phyloP scores from a whole-genome alignment of 2,329 filamentous ascomycete species.

The Colletotrichum musicola region DNA sequence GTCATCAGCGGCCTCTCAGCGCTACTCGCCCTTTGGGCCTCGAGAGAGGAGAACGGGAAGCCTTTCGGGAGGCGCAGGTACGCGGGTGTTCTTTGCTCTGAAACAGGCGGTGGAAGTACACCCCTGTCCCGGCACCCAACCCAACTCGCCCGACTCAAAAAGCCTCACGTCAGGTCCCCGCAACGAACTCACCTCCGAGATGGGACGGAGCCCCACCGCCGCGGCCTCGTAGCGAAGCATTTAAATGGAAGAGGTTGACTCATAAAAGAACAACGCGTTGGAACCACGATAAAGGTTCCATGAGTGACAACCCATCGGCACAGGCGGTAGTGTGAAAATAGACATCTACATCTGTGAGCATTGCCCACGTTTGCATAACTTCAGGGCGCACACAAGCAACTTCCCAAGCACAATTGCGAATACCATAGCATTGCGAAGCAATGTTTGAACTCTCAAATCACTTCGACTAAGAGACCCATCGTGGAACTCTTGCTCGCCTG shows the following conservation, averaged over 20 bases:
- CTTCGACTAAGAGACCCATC: too few relatives aligned
- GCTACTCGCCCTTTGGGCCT: conserved; percentile 1
- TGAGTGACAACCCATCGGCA: too few relatives aligned
- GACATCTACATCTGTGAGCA: too few relatives aligned
- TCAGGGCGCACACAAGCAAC: too few relatives aligned
- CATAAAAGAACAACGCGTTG: conserved; percentile 6
- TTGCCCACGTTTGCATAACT: too few relatives aligned
- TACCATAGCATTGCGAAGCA: too few relatives aligned
- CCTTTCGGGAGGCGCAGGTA: not conserved
- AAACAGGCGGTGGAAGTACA: conserved; percentile 20
- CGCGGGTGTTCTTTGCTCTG: not conserved
- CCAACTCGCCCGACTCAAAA: conserved; percentile 9
- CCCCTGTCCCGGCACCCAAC: conserved; percentile 7
- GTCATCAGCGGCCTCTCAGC: not conserved
- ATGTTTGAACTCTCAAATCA: too few relatives aligned
- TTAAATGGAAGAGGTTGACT: not conserved
- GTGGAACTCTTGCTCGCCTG: too few relatives aligned
- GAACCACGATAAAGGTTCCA: conserved; percentile 31
- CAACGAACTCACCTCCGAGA: not conserved
- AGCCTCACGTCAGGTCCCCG: not conserved
- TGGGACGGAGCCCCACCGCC: not conserved
- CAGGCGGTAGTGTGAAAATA: too few relatives aligned
- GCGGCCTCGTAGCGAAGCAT: not conserved
- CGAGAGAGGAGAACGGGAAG: not conserved
- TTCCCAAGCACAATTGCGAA: too few relatives aligned